Base-by-base conservation (phyloP, 768 basidiomycete genomes). In the Trametes gibbosa region DNA sequence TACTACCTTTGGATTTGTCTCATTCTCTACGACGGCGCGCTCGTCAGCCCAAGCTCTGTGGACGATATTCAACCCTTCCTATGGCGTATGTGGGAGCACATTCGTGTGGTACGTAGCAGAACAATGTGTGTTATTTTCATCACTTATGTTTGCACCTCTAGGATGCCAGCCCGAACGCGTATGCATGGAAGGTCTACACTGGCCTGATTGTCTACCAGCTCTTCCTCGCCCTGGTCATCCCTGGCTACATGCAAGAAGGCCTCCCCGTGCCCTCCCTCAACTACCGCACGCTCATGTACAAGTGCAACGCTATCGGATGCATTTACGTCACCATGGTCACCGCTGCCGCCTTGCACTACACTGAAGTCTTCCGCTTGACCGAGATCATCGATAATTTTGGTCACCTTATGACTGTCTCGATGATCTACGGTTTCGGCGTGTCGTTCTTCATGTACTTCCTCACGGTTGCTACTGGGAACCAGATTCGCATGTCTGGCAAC, bases 1-100 rank as follows among this genome's bases (percentile, higher is more conserved):
- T 99, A 97, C 74, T 99, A 98, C 77, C 83, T 98, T 62, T 98
- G 94, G 93, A 92, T 92, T 58, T 99, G 97, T 69, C 82, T 98
- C 35, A 92, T 89, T 85, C 96, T 95, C 74, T 95, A 98, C 70
- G 89, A 97, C 64, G 97, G 97, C 41, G 81, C 82, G 63, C 77
- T 95, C 35, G 83, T 89, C 8, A 72, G 79, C 63, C 95, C 94
- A 0, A 74, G 74, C 14, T 89, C 89, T 8, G 58, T 82, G 27
- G 84, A 83, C 25, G 90, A 92, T 58, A 79, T 95, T 40, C 63
- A 77, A 59, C 93, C 95, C 0, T 95, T 95, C 78, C 71, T 97
- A 24, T 68, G 72, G 55, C 79, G 81, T 48, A 94, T 98, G 90
- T 92, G 91, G 86, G 78, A 70, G n/a, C 93, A 97, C 69, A 78